A percentile compares a stretch with the other conserved stretches of the same genome.
Evolutionary conservation across 768 basidiomycete genomes (phyloP).

Genomic region (Naganishia antarctica): DNA sequence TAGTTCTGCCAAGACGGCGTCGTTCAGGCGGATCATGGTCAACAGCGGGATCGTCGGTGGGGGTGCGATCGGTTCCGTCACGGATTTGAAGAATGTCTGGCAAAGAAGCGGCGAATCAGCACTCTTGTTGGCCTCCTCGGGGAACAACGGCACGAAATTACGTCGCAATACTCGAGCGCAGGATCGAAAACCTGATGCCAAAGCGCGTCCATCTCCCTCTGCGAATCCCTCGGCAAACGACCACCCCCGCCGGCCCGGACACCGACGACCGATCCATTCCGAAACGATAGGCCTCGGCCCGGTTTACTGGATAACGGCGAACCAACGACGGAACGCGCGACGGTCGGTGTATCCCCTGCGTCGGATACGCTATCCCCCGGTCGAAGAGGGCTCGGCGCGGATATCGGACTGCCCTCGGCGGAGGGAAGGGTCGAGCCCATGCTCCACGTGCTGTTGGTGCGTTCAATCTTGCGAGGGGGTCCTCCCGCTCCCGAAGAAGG

Average conservation of each 20-base stretch:
- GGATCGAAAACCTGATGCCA: constrained; percentile 96
- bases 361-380: constrained; percentile 15
- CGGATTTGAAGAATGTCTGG: constrained; percentile 64
- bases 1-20: constrained; percentile 68
- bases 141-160: no score
- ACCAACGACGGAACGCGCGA: not conserved
- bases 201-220: constrained; percentile 54
- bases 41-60: constrained; percentile 74
- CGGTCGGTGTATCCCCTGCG: constrained; percentile 1
- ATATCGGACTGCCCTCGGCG: not conserved
- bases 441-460: constrained; percentile 16
- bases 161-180: constrained; percentile 77
- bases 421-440: constrained; percentile 11
- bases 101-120: no score
- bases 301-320: not conserved
- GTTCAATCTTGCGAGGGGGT: not conserved
- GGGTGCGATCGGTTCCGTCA: constrained; percentile 59
- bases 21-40: constrained; percentile 85
- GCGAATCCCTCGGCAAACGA: constrained; percentile 42
- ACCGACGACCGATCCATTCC: constrained; percentile 14
- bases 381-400: not conserved
- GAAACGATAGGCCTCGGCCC: not conserved
- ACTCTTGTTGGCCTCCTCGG: no score
- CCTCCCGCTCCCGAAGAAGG: no score
- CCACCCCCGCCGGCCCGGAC: constrained; percentile 24